Evolutionary conservation across 192 early-diverging fungal species (phyloP), one percentile per base, ranked within the genome.

Genomic region (Backusella luteola): DNA sequence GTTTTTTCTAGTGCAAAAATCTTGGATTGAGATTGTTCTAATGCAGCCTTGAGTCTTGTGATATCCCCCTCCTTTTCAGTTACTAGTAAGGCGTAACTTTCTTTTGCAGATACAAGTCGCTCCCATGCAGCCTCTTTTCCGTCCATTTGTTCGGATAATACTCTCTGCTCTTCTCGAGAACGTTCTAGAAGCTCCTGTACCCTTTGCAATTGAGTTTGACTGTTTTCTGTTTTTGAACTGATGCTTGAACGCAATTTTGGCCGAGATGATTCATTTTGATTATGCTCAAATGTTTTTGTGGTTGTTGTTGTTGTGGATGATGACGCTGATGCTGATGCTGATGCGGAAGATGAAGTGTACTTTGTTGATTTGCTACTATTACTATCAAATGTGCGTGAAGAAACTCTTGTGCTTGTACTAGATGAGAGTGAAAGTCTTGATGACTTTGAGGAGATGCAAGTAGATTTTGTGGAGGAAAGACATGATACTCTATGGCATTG

Each of bases 91-190:
- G 67, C 73, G 36, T 74, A 75, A 11, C 78, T 79, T 71, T 79
- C 78, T 46, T 79, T 79, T 67, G 73, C 66, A 26, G 78, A 79
- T 19, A 79, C 66, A 15, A 79, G 52, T 23, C 78, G 73, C 29
- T 79, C 78, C 66, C 66, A 79, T 52, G 73, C 73, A 34, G 42
- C 67, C 14, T 79, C 78, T 52, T 79, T 79, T 6, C 52, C 39
- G 3, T 69, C 15, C 67, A 79, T 75, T 42, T 79, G 66, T 52
- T 68, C 38, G 9, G 29, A 41, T 6, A 79, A 73, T 36, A 15
- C 12, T 19, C 63, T 32, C 12, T 75, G 66, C 52, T 79, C 78
- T 44, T 59, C 67, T 38, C 73, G 72, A 8, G 69, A 69, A 35
- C 69, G 74, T 53, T 79, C 67, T n/a, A 79, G 36, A 34, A 79